Evolutionary conservation across 1,284 basidiomycete species (phyloP).

Genomic region (Ceratobasidium sp.): DNA sequence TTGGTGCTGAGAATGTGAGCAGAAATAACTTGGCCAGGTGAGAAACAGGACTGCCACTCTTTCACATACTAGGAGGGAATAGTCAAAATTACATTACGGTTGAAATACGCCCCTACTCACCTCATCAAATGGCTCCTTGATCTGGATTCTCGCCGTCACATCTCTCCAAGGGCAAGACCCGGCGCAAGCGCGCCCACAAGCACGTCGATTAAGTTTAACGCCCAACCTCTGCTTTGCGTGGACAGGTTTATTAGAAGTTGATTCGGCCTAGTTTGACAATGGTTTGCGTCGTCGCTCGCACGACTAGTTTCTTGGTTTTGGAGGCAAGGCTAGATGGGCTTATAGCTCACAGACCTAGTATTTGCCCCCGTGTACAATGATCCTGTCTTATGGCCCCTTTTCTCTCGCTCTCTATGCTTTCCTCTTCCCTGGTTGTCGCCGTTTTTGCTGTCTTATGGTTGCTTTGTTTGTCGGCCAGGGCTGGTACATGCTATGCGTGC

Average conservation of each 20-base stretch:
- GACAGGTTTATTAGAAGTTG: too few relatives aligned
- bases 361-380: background rate
- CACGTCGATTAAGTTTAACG: background rate
- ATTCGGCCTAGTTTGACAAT: background rate
- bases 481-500: background rate
- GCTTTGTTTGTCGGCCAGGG: background rate
- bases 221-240: too few relatives aligned
- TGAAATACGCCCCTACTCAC: constrained; percentile 61
- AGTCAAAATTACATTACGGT: too few relatives aligned
- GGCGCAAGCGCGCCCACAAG: constrained; percentile 30
- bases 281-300: background rate
- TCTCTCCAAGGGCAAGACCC: constrained; percentile 70
- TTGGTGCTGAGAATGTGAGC: constrained; percentile 88
- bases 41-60: constrained; percentile 92
- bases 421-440: background rate
- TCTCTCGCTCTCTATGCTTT: background rate
- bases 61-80: constrained; percentile 80
- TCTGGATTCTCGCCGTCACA: constrained; percentile 92
- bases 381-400: background rate
- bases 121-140: constrained; percentile 92
- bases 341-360: background rate
- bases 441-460: background rate
- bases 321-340: background rate
- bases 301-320: constrained; percentile 5
- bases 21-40: constrained; percentile 84